A percentile compares a stretch with the other conserved stretches of the same genome.
phyloP scores from a whole-genome alignment of 208 protist species.

The Sergeia podlipaevii region DNA sequence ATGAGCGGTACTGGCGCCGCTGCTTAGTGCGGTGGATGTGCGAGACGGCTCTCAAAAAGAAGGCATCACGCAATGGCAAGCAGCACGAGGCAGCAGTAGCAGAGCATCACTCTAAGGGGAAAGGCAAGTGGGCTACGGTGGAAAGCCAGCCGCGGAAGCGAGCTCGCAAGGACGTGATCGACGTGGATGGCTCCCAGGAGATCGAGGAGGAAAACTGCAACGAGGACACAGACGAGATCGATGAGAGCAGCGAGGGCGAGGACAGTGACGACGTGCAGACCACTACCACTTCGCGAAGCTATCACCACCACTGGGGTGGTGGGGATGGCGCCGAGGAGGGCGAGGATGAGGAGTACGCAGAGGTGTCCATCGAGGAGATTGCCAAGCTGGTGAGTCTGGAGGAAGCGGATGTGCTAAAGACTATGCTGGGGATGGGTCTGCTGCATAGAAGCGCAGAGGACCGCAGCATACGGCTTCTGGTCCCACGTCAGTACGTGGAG shows the following conservation, averaged over 20 bases:
- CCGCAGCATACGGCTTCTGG: conserved; percentile 46
- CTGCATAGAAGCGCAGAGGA: conserved; percentile 73
- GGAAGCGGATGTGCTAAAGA: conserved; percentile 71
- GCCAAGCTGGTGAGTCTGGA: conserved; percentile 59
- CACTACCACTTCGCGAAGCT: neutral
- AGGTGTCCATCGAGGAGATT: conserved; percentile 41
- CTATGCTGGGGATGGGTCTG: conserved; percentile 69
- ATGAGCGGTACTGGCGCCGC: conserved; percentile 89
- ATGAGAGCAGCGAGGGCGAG: neutral
- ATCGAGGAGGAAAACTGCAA: neutral
- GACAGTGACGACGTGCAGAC: neutral
- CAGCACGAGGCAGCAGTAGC: too few relatives aligned
- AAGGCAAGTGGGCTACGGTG: neutral
- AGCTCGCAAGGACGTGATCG: neutral
- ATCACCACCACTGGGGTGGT: neutral
- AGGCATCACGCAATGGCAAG: too few relatives aligned
- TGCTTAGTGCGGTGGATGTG: conserved; percentile 63
- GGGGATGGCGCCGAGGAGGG: neutral
- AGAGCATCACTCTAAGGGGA: too few relatives aligned
- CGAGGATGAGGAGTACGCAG: neutral
- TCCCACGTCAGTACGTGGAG: conserved; percentile 54
- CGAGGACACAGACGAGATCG: neutral
- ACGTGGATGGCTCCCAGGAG: neutral
- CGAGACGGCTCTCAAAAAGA: too few relatives aligned
- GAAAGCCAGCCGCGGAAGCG: neutral